Evolutionary conservation across 345 rosid genomes (phyloP).

Genomic region (Linum lewisii): DNA sequence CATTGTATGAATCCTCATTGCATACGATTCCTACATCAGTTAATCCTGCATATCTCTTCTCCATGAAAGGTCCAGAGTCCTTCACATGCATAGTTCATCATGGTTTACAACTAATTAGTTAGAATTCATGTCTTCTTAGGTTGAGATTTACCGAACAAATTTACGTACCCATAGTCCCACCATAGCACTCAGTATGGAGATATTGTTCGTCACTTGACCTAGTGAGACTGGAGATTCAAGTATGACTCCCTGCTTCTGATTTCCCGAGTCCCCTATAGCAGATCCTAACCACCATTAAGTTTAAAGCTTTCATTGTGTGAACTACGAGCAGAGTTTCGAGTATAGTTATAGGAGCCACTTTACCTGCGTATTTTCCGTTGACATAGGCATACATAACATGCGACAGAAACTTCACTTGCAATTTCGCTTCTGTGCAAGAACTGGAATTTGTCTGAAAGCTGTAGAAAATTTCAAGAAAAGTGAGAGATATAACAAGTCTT

Average conservation of each 20-base stretch:
- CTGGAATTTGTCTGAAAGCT: conserved; percentile 4
- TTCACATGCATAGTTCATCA: not conserved
- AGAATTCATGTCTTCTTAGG: too few relatives aligned
- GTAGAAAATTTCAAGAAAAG: not conserved
- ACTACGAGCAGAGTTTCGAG: too few relatives aligned
- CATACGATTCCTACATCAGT: conserved; percentile 14
- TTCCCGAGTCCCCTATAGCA: conserved; percentile 12
- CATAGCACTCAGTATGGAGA: conserved; percentile 25
- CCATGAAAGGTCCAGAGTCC: conserved; percentile 22
- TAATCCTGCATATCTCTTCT: conserved; percentile 16
- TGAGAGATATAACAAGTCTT: too few relatives aligned
- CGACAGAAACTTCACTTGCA: conserved; percentile 17
- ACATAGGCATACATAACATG: conserved; percentile 19
- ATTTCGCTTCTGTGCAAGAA: conserved; percentile 7
- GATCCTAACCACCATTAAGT: conserved; percentile 11
- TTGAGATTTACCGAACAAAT: not conserved
- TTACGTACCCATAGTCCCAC: conserved; percentile 20
- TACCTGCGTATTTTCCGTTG: conserved; percentile 16
- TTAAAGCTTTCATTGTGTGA: too few relatives aligned
- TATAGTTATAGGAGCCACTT: not conserved
- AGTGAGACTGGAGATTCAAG: conserved; percentile 13
- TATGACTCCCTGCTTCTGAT: conserved; percentile 7
- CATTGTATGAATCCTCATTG: conserved; percentile 5
- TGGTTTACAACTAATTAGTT: too few relatives aligned
- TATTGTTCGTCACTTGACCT: not conserved